Evolutionary conservation across 345 rosid genomes (phyloP).

Genomic region (Psidium friedrichsthalianum): DNA sequence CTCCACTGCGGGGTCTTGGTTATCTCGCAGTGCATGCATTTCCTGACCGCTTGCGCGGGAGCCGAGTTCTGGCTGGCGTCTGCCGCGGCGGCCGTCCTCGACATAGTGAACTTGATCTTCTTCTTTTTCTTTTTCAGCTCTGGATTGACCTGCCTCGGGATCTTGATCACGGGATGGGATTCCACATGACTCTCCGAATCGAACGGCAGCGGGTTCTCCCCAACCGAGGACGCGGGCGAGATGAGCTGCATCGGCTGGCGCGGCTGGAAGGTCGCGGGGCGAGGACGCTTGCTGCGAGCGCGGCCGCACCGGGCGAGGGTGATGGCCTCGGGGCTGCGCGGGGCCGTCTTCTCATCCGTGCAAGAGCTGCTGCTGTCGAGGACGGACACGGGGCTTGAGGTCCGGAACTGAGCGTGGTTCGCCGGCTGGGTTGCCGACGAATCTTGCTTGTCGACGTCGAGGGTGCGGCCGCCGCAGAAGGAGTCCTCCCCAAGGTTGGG

Average conservation of each 20-base stretch:
- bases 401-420: constrained; percentile 40
- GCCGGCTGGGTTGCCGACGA: constrained; percentile 23
- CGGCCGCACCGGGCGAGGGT: constrained; percentile 51
- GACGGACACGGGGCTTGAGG: constrained; percentile 79
- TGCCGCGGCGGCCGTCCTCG: constrained; percentile 19
- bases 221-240: constrained; percentile 12
- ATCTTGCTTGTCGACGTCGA: constrained; percentile 35
- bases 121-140: constrained; percentile 61
- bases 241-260: constrained; percentile 40
- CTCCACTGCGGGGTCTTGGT: constrained; percentile 87
- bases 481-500: constrained; percentile 71
- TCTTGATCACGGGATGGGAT: constrained; percentile 50
- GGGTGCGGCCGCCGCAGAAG: constrained; percentile 54
- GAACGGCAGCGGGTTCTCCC: not conserved
- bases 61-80: constrained; percentile 25
- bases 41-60: constrained; percentile 34
- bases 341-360: constrained; percentile 37
- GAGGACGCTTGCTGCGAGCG: constrained; percentile 89
- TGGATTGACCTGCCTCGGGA: constrained; percentile 42
- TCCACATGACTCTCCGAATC: constrained; percentile 55
- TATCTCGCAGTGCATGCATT: constrained; percentile 60
- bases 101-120: constrained; percentile 41
- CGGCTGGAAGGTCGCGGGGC: constrained; percentile 55
- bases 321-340: constrained; percentile 27
- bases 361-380: constrained; percentile 89